Base-by-base conservation (phyloP, 441 rosid genomes). In the Arabidopsis lyrata region DNA sequence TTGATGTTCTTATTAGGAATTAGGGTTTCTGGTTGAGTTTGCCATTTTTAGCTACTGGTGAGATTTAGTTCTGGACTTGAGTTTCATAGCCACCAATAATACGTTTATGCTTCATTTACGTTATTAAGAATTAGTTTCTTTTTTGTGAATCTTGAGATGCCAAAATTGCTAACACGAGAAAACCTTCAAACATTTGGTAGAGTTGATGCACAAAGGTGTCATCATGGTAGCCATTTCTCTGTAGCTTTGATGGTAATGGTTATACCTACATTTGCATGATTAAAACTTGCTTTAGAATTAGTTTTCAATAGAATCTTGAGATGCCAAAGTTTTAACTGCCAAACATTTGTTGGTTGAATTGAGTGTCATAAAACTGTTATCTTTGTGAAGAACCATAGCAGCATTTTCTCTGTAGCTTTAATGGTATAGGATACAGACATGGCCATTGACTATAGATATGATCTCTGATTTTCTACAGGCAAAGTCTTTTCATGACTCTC, bases 401-500 rank as follows among this genome's bases (percentile, higher is more conserved):
- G 57, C 22, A 15, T 3, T 13, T 67, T 15, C 7, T 60, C 34
- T 71, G 49, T 58, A 45, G 24, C 34, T 44, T 32, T 57, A 1
- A 44, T 32, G 18, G 31, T 15, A 32, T n/a, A 39, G 3, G 11
- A 14, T 32, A 52, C 9, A 0, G 6, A 48, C 31, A 38, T 60
- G 48, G 67, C 13, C 31, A 18, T 24, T 70, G 50, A 77, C 67
- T 24, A 6, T 65, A 34, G 27, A 65, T 65, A 41, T 6, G 56
- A 14, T 64, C 15, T 70, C 8, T 76, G 57, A 56, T 50, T 50
- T 57, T 59, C 55, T 73, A 24, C 78, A 89, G 97, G 87, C 85
- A 63, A 82, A 83, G 78, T 59, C 81, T 24, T 81, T 87, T 55
- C 86, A 84, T 29, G 90, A 84, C 45, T 83, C 91, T 7, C 73